A percentile compares a stretch with the other conserved stretches of the same genome.
phyloP scores from a whole-genome alignment of 1,284 basidiomycete species.

The Anthracocystis setariae region DNA sequence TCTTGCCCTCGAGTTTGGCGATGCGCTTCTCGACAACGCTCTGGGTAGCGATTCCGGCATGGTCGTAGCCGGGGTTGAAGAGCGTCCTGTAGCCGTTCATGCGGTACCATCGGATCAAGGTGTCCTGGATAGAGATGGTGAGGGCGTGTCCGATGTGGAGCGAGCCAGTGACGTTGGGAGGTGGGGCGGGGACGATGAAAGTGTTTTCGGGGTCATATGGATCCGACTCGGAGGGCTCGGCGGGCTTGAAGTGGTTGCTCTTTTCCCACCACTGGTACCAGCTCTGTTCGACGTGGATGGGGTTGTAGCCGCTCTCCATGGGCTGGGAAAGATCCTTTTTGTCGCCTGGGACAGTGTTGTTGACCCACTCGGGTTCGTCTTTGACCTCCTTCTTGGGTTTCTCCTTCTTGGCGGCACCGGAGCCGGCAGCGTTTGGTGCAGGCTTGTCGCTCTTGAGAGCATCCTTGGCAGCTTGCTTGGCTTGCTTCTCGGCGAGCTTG shows the following conservation, averaged over 20 bases:
- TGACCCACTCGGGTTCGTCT: constrained; percentile 62
- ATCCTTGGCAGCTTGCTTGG: constrained; percentile 60
- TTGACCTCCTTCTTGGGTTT: constrained; percentile 65
- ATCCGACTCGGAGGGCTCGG: constrained; percentile 63
- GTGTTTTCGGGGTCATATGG: constrained; percentile 67
- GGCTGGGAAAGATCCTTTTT: constrained; percentile 78
- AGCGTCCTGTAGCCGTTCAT: constrained; percentile 94
- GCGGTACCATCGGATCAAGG: constrained; percentile 68
- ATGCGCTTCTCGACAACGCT: constrained; percentile 95
- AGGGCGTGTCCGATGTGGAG: constrained; percentile 97
- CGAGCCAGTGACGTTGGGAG: constrained; percentile 97
- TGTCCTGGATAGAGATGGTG: constrained; percentile 91
- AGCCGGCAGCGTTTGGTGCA: constrained; percentile 27
- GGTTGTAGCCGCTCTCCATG: constrained; percentile 92
- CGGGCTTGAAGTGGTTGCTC: constrained; percentile 87
- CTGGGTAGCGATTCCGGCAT: constrained; percentile 98
- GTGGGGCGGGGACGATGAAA: constrained; percentile 91
- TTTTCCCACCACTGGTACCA: constrained; percentile 99
- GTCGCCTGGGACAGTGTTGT: constrained; percentile 61
- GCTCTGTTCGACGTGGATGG: constrained; percentile 89
- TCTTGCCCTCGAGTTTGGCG: constrained; percentile 83
- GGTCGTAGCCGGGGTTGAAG: constrained; percentile 95
- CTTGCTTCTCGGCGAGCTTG: constrained; percentile 62
- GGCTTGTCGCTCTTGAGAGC: constrained; percentile 61
- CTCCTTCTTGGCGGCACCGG: constrained; percentile 60